These are phyloP conservation scores for Talaromyces trachyspermus DNA, from an alignment of 495 filamentous ascomycete genomes.

Conservation along the genomic window DNA sequence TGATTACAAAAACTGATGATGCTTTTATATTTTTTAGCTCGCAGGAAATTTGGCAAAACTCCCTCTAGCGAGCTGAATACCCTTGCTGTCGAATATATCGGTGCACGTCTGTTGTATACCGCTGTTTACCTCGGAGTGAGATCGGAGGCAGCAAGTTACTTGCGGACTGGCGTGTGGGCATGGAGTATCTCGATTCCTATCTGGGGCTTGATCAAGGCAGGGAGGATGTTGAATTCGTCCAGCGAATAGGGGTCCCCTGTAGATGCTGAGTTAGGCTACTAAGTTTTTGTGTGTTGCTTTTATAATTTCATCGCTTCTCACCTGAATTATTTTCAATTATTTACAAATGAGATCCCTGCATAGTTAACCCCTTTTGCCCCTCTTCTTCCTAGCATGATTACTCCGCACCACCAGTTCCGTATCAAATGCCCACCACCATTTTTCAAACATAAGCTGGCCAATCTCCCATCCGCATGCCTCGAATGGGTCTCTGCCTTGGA, in stretches of 20 bases:
- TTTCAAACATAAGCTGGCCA: constrained; percentile 38
- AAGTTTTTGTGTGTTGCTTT: not conserved
- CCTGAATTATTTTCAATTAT: not conserved
- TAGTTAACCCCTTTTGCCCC: constrained; percentile 12
- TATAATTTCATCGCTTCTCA: not conserved
- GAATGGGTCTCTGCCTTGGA: constrained; percentile 29
- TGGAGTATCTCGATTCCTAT: constrained; percentile 23
- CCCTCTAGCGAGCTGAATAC: constrained; percentile 18
- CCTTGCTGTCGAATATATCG: constrained; percentile 18
- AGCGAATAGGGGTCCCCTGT: not conserved
- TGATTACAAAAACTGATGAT: not conserved
- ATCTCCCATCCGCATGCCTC: constrained; percentile 36
- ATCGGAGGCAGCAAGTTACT: constrained; percentile 17
- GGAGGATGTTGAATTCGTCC: constrained; percentile 10
- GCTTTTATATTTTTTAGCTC: constrained; percentile 10
- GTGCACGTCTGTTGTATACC: constrained; percentile 17
- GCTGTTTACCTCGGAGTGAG: constrained; percentile 19
- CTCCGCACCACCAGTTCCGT: constrained; percentile 27
- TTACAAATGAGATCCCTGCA: not conserved
- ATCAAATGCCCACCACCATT: constrained; percentile 49
- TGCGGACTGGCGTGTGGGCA: constrained; percentile 21
- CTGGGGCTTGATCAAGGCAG: constrained; percentile 16
- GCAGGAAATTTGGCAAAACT: constrained; percentile 22
- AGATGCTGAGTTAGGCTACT: not conserved
- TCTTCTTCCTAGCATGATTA: constrained; percentile 29